These are phyloP conservation scores for Macrolepiota albuminosa DNA, from an alignment of 768 basidiomycete species.

Conservation along the genomic window DNA sequence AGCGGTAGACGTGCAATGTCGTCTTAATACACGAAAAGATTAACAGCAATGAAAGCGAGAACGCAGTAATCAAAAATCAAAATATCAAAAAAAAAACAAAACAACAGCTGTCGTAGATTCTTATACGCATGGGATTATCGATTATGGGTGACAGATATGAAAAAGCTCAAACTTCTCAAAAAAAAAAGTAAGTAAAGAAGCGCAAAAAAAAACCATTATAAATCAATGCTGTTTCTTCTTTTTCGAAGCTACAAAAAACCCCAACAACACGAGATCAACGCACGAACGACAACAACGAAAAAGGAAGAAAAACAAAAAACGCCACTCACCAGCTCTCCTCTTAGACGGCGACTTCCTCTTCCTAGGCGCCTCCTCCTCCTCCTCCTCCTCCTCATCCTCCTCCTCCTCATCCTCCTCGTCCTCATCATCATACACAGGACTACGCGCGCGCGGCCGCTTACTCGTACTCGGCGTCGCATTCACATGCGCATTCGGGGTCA, in stretches of 20 bases:
- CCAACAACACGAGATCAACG: not conserved
- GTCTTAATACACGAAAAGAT: not conserved
- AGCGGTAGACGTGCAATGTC: not conserved
- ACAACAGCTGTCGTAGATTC: not conserved
- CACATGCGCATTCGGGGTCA: not conserved
- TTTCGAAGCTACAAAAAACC: constrained; percentile 10
- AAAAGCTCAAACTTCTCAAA: too few species aligned
- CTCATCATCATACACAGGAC: constrained; percentile 19
- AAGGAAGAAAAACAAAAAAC: not conserved
- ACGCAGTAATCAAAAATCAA: not conserved
- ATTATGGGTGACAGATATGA: not conserved
- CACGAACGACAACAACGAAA: not conserved
- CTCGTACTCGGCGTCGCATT: constrained; percentile 14
- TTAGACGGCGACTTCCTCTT: constrained; percentile 25
- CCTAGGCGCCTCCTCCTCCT: constrained; percentile 29
- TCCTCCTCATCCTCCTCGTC: constrained; percentile 13
- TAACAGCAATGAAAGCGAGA: not conserved
- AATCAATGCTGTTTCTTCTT: constrained; percentile 16
- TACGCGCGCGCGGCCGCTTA: constrained; percentile 8
- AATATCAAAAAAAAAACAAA: not conserved
- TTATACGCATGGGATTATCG: not conserved
- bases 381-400: constrained; percentile 12
- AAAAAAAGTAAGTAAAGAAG: too few species aligned
- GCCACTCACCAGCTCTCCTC: constrained; percentile 31
- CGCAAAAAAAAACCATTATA: not conserved